These are phyloP conservation scores for Leishmania martiniquensis DNA, from an alignment of 208 protist genomes.

Conservation along the genomic window DNA sequence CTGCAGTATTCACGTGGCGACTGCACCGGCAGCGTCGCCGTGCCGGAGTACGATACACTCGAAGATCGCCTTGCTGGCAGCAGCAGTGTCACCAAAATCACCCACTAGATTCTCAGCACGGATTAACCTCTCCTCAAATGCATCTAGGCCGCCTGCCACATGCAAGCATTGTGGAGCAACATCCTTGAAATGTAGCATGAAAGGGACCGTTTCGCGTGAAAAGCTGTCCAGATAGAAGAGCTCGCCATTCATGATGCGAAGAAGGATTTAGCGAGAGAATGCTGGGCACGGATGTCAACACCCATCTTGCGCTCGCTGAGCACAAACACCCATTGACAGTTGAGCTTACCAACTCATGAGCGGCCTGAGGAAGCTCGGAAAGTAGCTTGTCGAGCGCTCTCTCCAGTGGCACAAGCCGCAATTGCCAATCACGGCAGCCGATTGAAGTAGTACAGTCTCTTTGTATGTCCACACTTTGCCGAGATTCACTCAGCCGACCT, in stretches of 20 bases:
- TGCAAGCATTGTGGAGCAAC: not conserved
- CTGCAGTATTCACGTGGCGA: not conserved
- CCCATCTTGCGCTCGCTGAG: not conserved
- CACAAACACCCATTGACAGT: not conserved
- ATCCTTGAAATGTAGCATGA: not conserved
- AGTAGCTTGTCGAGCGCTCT: constrained; percentile 20
- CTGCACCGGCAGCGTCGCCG: not conserved
- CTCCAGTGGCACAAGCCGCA: constrained; percentile 16
- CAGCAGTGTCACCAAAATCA: not conserved
- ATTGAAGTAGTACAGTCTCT: not conserved
- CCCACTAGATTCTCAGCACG: not conserved
- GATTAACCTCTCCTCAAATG: not conserved
- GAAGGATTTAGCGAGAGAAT: not conserved
- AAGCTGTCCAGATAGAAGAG: not conserved
- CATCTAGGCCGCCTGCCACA: not conserved
- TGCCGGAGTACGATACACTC: not conserved
- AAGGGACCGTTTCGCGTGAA: not conserved
- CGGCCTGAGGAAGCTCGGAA: constrained; percentile 11
- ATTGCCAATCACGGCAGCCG: not conserved
- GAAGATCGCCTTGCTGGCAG: not conserved
- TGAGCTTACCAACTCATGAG: not conserved
- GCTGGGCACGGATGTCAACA: not conserved
- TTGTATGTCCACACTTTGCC: not conserved
- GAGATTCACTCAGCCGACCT: not conserved
- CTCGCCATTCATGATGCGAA: not conserved